A percentile compares a stretch with the other conserved stretches of the same genome.
These are phyloP conservation scores for Micractinium conductrix DNA, from an alignment of 139 green algal species.

Conservation along the genomic window DNA sequence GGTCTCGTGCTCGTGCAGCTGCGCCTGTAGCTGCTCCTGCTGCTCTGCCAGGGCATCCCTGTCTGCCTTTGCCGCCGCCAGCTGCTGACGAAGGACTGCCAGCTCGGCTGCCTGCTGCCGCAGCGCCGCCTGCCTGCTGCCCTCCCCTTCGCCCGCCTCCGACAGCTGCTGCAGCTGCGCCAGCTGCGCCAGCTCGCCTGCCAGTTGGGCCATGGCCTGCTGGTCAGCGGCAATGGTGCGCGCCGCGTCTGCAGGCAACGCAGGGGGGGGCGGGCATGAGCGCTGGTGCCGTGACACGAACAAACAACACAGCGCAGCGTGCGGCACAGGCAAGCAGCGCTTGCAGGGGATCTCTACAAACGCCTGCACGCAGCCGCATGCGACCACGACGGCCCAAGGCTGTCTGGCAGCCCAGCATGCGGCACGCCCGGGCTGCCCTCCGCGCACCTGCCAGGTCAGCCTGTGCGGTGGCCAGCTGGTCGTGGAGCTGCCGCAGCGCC, in stretches of 20 bases:
- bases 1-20: neutral
- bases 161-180: slow-evolving; percentile 5
- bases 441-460: slow-evolving; percentile 8
- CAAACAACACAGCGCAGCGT: too few relatives aligned
- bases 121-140: neutral
- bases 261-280: too few relatives aligned
- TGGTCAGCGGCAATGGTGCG: slow-evolving; percentile 23
- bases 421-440: too few relatives aligned
- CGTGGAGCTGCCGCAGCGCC: slow-evolving; percentile 22
- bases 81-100: neutral
- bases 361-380: neutral
- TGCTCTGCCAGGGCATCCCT: neutral
- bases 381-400: too few relatives aligned
- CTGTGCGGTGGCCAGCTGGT: slow-evolving; percentile 35
- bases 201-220: slow-evolving; percentile 32
- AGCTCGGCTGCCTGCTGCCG: neutral
- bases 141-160: neutral
- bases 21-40: neutral
- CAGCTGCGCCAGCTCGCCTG: slow-evolving; percentile 6
- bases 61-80: neutral
- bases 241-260: slow-evolving; percentile 20
- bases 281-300: too few relatives aligned
- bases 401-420: too few relatives aligned
- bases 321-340: too few relatives aligned
- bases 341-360: too few relatives aligned